Conservation (phyloP, 495 filamentous ascomycete species). For the Cudoniella acicularis region DNA sequence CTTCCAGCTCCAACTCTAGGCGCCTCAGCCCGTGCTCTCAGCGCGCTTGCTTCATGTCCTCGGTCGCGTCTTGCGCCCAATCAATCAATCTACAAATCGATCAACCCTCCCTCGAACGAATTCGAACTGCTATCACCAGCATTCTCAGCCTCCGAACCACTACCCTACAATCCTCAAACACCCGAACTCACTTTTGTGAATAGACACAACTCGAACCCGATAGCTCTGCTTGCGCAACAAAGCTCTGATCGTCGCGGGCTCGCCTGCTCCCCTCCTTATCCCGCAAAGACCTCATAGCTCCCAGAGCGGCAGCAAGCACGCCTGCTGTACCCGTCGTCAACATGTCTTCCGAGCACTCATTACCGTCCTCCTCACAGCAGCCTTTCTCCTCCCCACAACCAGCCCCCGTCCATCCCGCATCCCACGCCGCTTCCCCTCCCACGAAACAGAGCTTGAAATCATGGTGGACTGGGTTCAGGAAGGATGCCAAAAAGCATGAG, state of each 20-base stretch:
- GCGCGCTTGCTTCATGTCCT: slow-evolving; percentile 11
- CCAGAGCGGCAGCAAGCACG: slow-evolving; percentile 4
- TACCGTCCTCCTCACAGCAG: slow-evolving; percentile 23
- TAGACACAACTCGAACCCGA: not conserved
- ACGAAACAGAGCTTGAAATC: slow-evolving; percentile 73
- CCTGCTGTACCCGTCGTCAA: not conserved
- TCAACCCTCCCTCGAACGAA: slow-evolving; percentile 1
- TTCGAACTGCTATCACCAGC: not conserved
- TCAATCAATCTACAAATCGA: not conserved
- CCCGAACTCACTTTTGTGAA: not conserved
- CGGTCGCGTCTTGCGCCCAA: slow-evolving; percentile 22
- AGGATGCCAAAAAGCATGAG: slow-evolving; percentile 13
- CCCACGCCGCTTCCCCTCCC: slow-evolving; percentile 58
- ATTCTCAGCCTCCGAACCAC: not conserved
- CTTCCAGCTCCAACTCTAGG: slow-evolving; percentile 7
- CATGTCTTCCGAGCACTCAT: slow-evolving; percentile 19
- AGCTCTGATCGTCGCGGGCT: not conserved
- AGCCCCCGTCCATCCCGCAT: slow-evolving; percentile 13
- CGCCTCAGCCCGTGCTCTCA: not conserved
- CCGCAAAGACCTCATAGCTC: not conserved
- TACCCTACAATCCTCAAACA: not conserved
- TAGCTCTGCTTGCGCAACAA: not conserved
- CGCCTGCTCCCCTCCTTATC: not conserved
- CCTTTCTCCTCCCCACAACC: slow-evolving; percentile 22
- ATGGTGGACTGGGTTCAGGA: slow-evolving; percentile 90